Conservation (phyloP, 2,329 filamentous ascomycete species). For the Periconia macrospinosa region DNA sequence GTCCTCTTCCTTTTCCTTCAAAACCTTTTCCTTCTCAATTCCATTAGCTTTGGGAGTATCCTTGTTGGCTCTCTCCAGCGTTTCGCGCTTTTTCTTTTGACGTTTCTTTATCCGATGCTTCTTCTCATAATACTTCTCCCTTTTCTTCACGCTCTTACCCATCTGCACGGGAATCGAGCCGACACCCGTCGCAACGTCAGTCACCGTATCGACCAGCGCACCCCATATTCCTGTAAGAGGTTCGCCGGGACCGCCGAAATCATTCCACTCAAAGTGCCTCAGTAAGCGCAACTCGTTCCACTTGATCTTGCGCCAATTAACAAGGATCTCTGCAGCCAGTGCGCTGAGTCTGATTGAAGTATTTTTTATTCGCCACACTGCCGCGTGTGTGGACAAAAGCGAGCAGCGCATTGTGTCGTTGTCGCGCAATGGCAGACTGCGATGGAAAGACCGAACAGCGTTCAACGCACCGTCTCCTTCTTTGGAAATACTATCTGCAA, state of each 20-base stretch:
- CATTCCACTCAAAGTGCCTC: slow-evolving; percentile 73
- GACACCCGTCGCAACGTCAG: slow-evolving; percentile 64
- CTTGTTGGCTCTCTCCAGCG: slow-evolving; percentile 20
- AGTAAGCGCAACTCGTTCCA: slow-evolving; percentile 67
- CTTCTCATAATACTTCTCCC: slow-evolving; percentile 55
- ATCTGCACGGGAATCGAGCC: slow-evolving; percentile 66
- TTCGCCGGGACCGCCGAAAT: slow-evolving; percentile 75
- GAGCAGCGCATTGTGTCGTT: slow-evolving; percentile 62
- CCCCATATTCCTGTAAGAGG: slow-evolving; percentile 68
- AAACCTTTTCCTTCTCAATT: background rate
- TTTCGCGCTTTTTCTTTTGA: slow-evolving; percentile 28
- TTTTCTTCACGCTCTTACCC: slow-evolving; percentile 59
- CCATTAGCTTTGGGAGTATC: slow-evolving; percentile 1
- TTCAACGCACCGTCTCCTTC: slow-evolving; percentile 71
- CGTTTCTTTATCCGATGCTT: slow-evolving; percentile 43
- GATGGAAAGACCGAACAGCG: slow-evolving; percentile 68
- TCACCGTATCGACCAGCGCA: slow-evolving; percentile 62
- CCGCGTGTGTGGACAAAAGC: slow-evolving; percentile 63
- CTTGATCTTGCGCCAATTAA: slow-evolving; percentile 61
- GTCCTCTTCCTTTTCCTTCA: background rate
- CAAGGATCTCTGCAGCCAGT: slow-evolving; percentile 66
- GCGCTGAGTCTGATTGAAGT: slow-evolving; percentile 64
- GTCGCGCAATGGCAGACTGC: slow-evolving; percentile 55
- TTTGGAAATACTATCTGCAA: slow-evolving; percentile 63
- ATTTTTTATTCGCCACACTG: slow-evolving; percentile 67